These are phyloP conservation scores for Globisporangium ultimum DNA, from an alignment of 352 stramenopile species.

Conservation along the genomic window DNA sequence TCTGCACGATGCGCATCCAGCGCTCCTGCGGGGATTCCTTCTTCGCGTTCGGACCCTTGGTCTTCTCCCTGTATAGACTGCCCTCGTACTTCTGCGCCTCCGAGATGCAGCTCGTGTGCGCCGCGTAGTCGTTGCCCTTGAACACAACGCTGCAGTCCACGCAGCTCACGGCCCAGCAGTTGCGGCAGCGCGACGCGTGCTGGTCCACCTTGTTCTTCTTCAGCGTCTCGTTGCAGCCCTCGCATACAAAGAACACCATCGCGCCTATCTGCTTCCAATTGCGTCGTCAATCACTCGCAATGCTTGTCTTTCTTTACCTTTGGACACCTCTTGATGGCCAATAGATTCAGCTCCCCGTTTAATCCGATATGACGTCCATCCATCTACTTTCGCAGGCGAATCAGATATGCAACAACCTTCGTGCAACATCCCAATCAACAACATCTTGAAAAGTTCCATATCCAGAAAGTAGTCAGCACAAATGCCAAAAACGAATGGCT, in stretches of 20 bases:
- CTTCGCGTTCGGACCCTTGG: slow-evolving; percentile 51
- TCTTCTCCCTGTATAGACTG: slow-evolving; percentile 75
- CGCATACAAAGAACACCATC: slow-evolving; percentile 88
- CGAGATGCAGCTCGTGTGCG: slow-evolving; percentile 91
- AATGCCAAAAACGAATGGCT: too few species aligned
- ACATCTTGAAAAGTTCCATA: too few species aligned
- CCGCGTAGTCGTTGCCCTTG: slow-evolving; percentile 84
- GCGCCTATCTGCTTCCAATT: neutral
- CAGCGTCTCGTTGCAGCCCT: slow-evolving; percentile 90
- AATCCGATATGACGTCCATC: too few species aligned
- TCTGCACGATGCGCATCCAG: slow-evolving; percentile 80
- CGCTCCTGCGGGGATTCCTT: slow-evolving; percentile 86
- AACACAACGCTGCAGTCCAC: slow-evolving; percentile 93
- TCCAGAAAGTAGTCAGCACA: too few species aligned
- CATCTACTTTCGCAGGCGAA: too few species aligned
- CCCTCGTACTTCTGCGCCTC: slow-evolving; percentile 95
- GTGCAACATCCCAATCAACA: too few species aligned
- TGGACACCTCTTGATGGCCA: neutral
- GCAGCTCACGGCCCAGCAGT: slow-evolving; percentile 91
- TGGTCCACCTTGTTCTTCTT: slow-evolving; percentile 94
- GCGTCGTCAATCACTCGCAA: too few species aligned
- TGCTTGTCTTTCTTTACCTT: too few species aligned
- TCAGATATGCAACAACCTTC: too few species aligned
- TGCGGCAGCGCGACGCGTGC: slow-evolving; percentile 77
- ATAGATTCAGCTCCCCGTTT: too few species aligned